Evolutionary conservation across 805 yeast species (phyloP).

Genomic region (Pichia rugopelliculosa): DNA sequence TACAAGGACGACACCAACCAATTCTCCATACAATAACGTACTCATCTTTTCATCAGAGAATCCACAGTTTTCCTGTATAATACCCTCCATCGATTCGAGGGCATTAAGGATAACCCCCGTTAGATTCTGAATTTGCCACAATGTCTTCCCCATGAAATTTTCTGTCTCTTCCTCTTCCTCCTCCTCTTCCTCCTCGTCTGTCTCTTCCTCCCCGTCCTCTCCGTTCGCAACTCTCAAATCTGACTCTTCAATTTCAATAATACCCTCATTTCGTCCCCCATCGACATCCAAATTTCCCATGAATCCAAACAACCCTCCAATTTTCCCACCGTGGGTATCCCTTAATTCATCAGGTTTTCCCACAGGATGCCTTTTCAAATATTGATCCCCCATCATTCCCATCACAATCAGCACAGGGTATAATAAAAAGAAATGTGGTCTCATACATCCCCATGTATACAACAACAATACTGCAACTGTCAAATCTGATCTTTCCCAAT

Average conservation of each 20-base stretch:
- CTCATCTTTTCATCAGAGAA: neutral
- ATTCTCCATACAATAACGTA: neutral
- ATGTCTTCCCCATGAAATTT: neutral
- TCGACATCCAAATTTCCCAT: neutral
- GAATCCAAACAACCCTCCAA: neutral
- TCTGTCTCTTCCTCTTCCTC: neutral
- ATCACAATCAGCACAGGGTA: conserved; percentile 54
- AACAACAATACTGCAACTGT: conserved; percentile 54
- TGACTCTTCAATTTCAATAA: too few relatives aligned
- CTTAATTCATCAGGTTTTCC: neutral
- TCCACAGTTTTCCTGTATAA: neutral
- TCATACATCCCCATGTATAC: conserved; percentile 59
- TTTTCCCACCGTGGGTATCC: conserved; percentile 1
- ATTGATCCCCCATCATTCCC: conserved; percentile 65
- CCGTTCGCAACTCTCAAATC: too few relatives aligned
- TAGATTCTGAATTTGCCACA: neutral
- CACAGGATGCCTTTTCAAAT: conserved; percentile 59
- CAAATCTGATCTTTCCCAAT: conserved; percentile 67
- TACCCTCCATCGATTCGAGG: neutral
- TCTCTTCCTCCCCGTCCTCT: too few relatives aligned
- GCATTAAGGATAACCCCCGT: neutral
- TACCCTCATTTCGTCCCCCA: too few relatives aligned
- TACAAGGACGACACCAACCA: neutral
- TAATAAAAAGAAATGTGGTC: conserved; percentile 61
- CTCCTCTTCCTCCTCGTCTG: neutral